Evolutionary conservation across 352 stramenopile species (phyloP), one percentile per base, ranked within the genome.

Genomic region (Blastocystis hominis): DNA sequence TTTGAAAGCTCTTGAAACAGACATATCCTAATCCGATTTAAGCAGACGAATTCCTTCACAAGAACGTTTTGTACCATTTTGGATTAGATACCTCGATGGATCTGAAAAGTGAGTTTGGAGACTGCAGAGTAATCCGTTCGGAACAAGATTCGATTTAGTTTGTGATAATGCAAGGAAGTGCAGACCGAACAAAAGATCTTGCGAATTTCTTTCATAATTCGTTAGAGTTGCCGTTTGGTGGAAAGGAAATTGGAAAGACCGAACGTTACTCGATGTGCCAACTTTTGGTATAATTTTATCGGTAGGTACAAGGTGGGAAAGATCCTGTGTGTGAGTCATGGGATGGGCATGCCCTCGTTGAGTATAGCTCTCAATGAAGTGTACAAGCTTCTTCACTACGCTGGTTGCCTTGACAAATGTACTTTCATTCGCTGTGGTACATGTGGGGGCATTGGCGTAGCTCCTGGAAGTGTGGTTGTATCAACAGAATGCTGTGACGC

Each of bases 151-250:
- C 50, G 3, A 24, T 53, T 13, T 50, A 86, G 76, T 86, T 34
- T 46, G 76, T 86, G 34, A 59, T 86, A n/a, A 72, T 86, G 59
- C 76, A 86, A 34, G 76, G 76, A 76, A 76, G 34, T 6, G 46
- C 47, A 34, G 76, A 75, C 3, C 59, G 76, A 42, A 30, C 76
- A 3, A 55, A 24, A 3, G 76, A 50, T 46, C 30, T 86, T 70
- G 63, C 63, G 24, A 13, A 36, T 15, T 76, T 55, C 59, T 24
- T 77, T 36, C 15, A 10, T 5, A 77, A 75, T 44, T 9, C n/a
- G 47, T 56, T 86, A 1, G 46, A 76, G 24, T 20, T 86, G n/a
- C 76, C 76, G 4, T 76, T 76, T 70, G 50, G n/a, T 36, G 50
- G 24, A 77, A 59, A 76, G 20, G 17, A 50, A 15, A 86, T 86